Evolutionary conservation across 768 basidiomycete genomes (phyloP).

Genomic region (Auriscalpium vulgare): DNA sequence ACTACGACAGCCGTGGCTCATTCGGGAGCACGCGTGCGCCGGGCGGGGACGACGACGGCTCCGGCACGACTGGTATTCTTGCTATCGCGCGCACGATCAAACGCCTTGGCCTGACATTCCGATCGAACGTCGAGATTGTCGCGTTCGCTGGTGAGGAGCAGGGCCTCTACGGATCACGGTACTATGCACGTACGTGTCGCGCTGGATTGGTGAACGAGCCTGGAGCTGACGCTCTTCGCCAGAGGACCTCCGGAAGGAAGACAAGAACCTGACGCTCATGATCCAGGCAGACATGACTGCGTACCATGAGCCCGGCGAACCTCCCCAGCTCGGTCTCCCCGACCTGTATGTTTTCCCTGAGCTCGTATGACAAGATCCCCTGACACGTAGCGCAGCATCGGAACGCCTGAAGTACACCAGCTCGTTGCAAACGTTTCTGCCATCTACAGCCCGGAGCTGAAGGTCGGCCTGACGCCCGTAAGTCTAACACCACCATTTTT

Average conservation of each 20-base stretch:
- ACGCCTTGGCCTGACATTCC: conserved; percentile 59
- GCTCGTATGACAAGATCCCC: neutral
- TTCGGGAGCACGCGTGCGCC: conserved; percentile 70
- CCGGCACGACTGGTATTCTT: conserved; percentile 63
- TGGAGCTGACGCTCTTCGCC: neutral
- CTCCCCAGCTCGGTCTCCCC: conserved; percentile 77
- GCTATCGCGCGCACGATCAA: conserved; percentile 72
- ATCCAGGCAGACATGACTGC: conserved; percentile 92
- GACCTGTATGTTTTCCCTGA: conserved; percentile 37
- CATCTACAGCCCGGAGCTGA: conserved; percentile 76
- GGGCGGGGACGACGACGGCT: conserved; percentile 59
- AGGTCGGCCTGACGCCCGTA: conserved; percentile 58
- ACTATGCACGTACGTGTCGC: conserved; percentile 65
- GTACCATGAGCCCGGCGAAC: conserved; percentile 73
- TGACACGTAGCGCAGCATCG: conserved; percentile 45
- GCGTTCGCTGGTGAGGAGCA: conserved; percentile 93
- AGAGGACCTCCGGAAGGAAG: conserved; percentile 51
- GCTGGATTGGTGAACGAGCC: neutral
- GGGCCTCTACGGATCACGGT: conserved; percentile 69
- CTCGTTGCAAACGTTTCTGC: conserved; percentile 68
- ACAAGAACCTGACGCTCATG: conserved; percentile 72
- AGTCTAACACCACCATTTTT: conserved; percentile 14
- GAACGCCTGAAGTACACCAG: conserved; percentile 66
- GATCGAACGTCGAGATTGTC: conserved; percentile 69
- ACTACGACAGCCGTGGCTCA: conserved; percentile 88